Evolutionary conservation across 1,139 yeast genomes (phyloP), one percentile per base, ranked within the genome.

Genomic region (Nakaseomyces bracarensis): DNA sequence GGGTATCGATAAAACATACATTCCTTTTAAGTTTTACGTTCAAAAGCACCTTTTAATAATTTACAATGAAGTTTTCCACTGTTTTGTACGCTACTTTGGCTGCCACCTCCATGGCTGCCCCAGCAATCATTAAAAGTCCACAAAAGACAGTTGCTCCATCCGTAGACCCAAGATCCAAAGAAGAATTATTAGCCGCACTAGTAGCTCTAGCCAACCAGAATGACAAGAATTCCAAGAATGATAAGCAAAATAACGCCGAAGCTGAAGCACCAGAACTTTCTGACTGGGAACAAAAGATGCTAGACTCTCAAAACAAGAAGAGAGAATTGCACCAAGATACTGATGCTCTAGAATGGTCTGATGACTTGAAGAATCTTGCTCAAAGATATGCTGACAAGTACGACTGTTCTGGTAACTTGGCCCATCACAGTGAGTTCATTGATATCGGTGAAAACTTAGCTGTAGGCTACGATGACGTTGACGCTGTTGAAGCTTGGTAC

Each of bases 401-500:
- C 64, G 74, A 74, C 61, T 85, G 95, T 66, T 75, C 77, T 26
- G 82, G 82, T 41, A 51, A 57, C 11, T 74, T 86, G 62, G 35
- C 35, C n/a, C 35, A 30, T 22, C 21, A 30, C 15, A 7, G 10
- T 18, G 35, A 30, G n/a, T 30, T 30, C 6, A 16, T 16, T 19
- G 35, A 30, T 4, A 30, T 30, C 66, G 96, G 96, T 59, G 96
- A 86, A 68, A 86, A 86, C 72, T 71, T 86, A 60, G 95, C 93
- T 42, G 68, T 75, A 42, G 96, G 96, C 43, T 74, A 70, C 63
- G 49, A 70, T 36, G 63, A 69, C 28, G 67, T 69, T 25, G 82
- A 75, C 33, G 85, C 85, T 38, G 78, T 83, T 45, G 71, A 74
- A 31, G 95, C 91, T 41, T 86, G 96, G 96, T 86, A 84, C 69